phyloP scores from a whole-genome alignment of 176 grass and related monocot genomes.

The Lolium multiflorum region DNA sequence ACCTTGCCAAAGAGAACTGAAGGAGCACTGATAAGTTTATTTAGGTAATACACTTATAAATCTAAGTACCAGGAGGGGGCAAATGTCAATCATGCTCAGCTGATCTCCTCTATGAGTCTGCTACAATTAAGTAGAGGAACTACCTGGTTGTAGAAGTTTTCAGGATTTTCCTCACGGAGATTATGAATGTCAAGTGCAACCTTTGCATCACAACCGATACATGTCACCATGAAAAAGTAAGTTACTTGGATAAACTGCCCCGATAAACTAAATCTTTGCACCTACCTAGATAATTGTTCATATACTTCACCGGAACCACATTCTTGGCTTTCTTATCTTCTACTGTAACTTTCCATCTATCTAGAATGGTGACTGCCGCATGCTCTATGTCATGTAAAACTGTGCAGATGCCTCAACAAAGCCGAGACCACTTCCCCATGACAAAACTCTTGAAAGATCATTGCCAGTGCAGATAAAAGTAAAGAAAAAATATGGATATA shows the following conservation, averaged over 20 bases:
- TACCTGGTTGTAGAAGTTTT: conserved; percentile 92
- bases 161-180: conserved; percentile 92
- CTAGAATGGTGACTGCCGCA: conserved; percentile 72
- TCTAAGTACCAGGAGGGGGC: neutral
- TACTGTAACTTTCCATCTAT: conserved; percentile 72
- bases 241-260: neutral
- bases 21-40: neutral
- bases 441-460: conserved; percentile 77
- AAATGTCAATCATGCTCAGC: too few species aligned
- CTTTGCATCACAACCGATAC: conserved; percentile 96
- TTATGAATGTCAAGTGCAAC: conserved; percentile 95
- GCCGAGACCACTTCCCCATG: conserved; percentile 74
- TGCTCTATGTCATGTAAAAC: conserved; percentile 67
- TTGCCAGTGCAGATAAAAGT: conserved; percentile 53
- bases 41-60: neutral
- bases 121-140: too few species aligned
- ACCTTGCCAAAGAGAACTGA: conserved; percentile 7
- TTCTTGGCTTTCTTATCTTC: conserved; percentile 61
- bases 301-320: conserved; percentile 51
- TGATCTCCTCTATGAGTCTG: too few species aligned
- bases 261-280: conserved; percentile 7
- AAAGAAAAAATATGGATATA: too few species aligned
- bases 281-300: conserved; percentile 84
- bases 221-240: conserved; percentile 49
- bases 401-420: conserved; percentile 62